These are phyloP conservation scores for Dendrobium huoshanense DNA, from an alignment of 106 monocot species.

Conservation along the genomic window DNA sequence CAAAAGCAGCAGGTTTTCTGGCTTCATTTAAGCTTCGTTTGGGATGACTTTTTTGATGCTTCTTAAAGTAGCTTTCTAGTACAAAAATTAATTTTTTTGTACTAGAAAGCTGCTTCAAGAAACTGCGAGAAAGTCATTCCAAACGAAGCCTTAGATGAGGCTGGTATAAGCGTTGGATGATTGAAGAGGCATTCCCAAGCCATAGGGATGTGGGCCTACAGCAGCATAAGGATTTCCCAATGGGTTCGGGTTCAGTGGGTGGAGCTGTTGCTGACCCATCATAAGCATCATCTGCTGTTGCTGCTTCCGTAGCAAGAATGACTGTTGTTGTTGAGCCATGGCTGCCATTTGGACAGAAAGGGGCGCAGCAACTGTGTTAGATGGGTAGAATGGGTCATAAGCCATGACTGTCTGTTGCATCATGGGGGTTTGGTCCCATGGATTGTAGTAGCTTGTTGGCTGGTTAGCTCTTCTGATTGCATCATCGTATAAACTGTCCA, in stretches of 20 bases:
- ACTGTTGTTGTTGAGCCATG: constrained; percentile 63
- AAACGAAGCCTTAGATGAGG: constrained; percentile 17
- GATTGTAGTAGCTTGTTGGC: constrained; percentile 57
- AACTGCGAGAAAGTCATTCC: too few relatives aligned
- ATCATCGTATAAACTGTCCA: constrained; percentile 90
- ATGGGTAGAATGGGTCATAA: constrained; percentile 72
- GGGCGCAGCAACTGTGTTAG: constrained; percentile 39
- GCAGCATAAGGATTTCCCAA: constrained; percentile 58
- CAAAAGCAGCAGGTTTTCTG: background rate
- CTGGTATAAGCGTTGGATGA: constrained; percentile 44
- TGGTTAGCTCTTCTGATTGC: constrained; percentile 58
- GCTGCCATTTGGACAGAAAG: constrained; percentile 69
- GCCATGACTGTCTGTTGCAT: background rate
- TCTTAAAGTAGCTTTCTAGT: too few relatives aligned
- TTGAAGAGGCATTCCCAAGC: constrained; percentile 34
- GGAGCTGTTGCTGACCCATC: constrained; percentile 34
- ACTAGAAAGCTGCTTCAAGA: too few relatives aligned
- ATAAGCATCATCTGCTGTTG: constrained; percentile 79
- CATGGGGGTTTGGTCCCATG: constrained; percentile 52
- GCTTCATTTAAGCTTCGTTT: too few relatives aligned
- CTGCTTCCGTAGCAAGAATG: constrained; percentile 71
- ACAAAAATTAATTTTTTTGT: too few relatives aligned
- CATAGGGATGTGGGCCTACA: constrained; percentile 35
- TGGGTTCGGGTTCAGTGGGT: constrained; percentile 40
- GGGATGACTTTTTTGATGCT: too few relatives aligned